A percentile compares a stretch with the other conserved stretches of the same genome.
These are phyloP conservation scores for Yamadazyma taylorii DNA, from an alignment of 1,139 yeast species.

Conservation along the genomic window DNA sequence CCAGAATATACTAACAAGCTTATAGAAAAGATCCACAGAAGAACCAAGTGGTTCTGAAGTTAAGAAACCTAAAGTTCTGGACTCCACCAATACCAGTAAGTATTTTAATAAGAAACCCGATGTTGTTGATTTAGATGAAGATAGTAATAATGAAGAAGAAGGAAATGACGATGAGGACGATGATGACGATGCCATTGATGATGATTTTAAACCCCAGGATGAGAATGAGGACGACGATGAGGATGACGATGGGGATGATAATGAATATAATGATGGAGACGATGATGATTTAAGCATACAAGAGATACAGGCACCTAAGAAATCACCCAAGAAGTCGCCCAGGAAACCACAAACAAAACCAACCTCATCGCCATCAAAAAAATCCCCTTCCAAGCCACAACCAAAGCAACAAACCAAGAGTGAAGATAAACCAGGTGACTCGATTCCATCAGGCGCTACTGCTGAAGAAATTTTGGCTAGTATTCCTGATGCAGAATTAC, in stretches of 20 bases:
- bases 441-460: conserved; percentile 24
- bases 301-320: conserved; percentile 13
- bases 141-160: too few relatives aligned
- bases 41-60: background rate
- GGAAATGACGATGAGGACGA: too few relatives aligned
- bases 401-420: conserved; percentile 3
- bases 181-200: conserved; percentile 2
- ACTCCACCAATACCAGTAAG: conserved; percentile 6
- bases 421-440: too few relatives aligned
- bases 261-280: conserved; percentile 3
- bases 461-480: conserved; percentile 57
- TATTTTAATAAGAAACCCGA: conserved; percentile 12
- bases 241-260: conserved; percentile 7
- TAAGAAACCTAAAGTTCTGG: conserved; percentile 6
- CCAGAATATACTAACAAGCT: conserved; percentile 3
- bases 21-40: conserved; percentile 7
- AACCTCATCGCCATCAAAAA: conserved; percentile 7
- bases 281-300: too few relatives aligned
- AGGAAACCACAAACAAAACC: conserved; percentile 9
- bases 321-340: conserved; percentile 11
- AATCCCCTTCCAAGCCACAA: conserved; percentile 3
- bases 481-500: conserved; percentile 71
- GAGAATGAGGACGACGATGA: conserved; percentile 21
- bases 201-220: conserved; percentile 2
- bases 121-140: conserved; percentile 21